Conservation (phyloP, 2,329 filamentous ascomycete genomes). For the Neofusicoccum ribis region DNA sequence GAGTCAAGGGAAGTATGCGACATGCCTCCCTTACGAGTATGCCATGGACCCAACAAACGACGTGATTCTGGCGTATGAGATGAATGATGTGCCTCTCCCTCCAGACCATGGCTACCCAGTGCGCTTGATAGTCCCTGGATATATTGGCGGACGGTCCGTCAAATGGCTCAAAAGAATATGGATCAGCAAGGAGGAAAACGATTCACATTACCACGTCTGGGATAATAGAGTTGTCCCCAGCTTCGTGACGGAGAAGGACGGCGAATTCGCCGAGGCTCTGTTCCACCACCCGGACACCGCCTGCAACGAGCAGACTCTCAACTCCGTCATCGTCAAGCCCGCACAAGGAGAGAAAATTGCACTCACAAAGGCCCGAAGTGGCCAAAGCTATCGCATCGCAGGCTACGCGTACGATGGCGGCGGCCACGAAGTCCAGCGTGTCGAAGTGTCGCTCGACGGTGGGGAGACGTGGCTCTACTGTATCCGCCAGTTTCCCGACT, state of each 20-base stretch:
- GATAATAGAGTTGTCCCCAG: conserved; percentile 52
- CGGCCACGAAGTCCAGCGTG: conserved; percentile 51
- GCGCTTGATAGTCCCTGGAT: conserved; percentile 53
- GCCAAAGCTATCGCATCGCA: conserved; percentile 45
- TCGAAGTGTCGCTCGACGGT: conserved; percentile 52
- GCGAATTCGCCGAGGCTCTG: conserved; percentile 48
- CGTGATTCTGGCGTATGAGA: conserved; percentile 52
- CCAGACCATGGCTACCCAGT: conserved; percentile 55
- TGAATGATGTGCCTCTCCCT: conserved; percentile 51
- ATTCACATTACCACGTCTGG: conserved; percentile 50
- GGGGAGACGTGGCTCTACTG: conserved; percentile 53
- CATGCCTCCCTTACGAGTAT: conserved; percentile 51
- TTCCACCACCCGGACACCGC: conserved; percentile 52
- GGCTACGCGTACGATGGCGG: conserved; percentile 54
- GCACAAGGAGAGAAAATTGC: conserved; percentile 48
- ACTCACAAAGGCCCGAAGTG: conserved; percentile 39
- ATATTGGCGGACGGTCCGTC: conserved; percentile 55
- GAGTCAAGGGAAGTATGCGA: conserved; percentile 52
- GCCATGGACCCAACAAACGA: conserved; percentile 47
- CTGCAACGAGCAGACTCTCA: conserved; percentile 52
- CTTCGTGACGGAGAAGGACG: conserved; percentile 52
- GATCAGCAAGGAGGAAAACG: conserved; percentile 41
- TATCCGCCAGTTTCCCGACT: conserved; percentile 50
- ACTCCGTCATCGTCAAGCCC: conserved; percentile 50
- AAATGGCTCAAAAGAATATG: conserved; percentile 54